phyloP scores from a whole-genome alignment of 75 land plant genomes.

The Selaginella tamariscina region DNA sequence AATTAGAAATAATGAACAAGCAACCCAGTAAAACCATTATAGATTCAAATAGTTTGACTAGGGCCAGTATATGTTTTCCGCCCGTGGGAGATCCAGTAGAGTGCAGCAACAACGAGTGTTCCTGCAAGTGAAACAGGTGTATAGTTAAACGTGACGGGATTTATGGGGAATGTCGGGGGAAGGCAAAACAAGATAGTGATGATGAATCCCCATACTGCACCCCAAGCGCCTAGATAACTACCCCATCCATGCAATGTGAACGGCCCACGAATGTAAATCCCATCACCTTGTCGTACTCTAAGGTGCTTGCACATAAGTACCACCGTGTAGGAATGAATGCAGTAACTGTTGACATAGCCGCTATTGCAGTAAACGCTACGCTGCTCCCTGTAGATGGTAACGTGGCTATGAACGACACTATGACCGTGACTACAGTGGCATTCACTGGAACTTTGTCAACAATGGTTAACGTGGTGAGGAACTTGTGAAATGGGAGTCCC shows the following conservation, averaged over 20 bases:
- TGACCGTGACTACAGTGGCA: conserved; percentile 12
- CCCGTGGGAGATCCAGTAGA: conserved; percentile 10
- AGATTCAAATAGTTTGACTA: conserved; percentile 7
- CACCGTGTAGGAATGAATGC: conserved; percentile 11
- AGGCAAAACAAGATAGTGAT: conserved; percentile 11
- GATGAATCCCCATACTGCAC: conserved; percentile 8
- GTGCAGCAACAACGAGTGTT: background rate
- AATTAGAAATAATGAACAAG: too few relatives aligned
- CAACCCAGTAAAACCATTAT: too few relatives aligned
- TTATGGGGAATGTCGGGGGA: conserved; percentile 3
- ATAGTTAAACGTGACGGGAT: conserved; percentile 6
- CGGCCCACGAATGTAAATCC: background rate
- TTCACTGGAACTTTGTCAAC: conserved; percentile 7
- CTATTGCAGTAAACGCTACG: conserved; percentile 15
- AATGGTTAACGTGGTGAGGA: background rate
- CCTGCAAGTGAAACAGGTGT: background rate
- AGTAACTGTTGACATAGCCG: conserved; percentile 16
- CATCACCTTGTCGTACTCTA: background rate
- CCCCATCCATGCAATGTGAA: conserved; percentile 12
- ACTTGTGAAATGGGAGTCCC: conserved; percentile 1
- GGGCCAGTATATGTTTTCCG: conserved; percentile 5
- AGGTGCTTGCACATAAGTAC: conserved; percentile 11
- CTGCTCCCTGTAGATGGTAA: conserved; percentile 13
- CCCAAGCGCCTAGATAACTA: conserved; percentile 2
- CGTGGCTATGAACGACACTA: conserved; percentile 11